phyloP scores from a whole-genome alignment of 176 grass and related monocot genomes.

The Oropetium thomaeum region DNA sequence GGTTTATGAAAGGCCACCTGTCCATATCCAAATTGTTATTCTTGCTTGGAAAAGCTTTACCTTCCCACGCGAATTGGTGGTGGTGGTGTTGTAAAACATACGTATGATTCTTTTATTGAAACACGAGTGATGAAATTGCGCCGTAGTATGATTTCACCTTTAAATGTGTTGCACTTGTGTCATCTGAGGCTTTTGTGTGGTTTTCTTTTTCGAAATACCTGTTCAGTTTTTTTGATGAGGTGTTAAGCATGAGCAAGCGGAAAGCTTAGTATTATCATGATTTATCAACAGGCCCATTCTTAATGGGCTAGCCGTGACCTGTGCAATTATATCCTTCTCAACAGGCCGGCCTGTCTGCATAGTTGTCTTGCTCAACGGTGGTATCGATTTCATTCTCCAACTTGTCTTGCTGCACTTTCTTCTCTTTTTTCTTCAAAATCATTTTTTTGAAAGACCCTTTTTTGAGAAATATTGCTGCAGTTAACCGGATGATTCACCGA shows the following conservation, averaged over 20 bases:
- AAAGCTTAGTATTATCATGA: too few species aligned
- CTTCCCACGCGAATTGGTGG: neutral
- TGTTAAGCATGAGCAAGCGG: neutral
- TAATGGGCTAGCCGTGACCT: neutral
- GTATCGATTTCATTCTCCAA: too few species aligned
- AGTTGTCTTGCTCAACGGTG: too few species aligned
- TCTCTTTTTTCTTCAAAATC: too few species aligned
- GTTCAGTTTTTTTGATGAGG: too few species aligned
- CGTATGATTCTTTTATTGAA: neutral
- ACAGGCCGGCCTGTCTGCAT: too few species aligned
- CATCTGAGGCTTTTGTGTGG: neutral
- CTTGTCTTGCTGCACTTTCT: too few species aligned
- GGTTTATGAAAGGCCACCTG: constrained; percentile 16
- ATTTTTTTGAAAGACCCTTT: too few species aligned
- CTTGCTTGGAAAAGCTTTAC: neutral
- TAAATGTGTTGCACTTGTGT: neutral
- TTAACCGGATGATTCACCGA: too few species aligned
- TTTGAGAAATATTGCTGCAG: too few species aligned
- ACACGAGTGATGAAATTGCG: neutral
- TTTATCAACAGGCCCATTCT: too few species aligned
- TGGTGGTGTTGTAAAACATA: neutral
- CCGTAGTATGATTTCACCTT: neutral
- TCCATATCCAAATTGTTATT: neutral
- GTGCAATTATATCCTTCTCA: too few species aligned
- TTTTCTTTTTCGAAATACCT: neutral